Evolutionary conservation across 2,329 filamentous ascomycete species (phyloP).

Genomic region (Neonectria ditissima): DNA sequence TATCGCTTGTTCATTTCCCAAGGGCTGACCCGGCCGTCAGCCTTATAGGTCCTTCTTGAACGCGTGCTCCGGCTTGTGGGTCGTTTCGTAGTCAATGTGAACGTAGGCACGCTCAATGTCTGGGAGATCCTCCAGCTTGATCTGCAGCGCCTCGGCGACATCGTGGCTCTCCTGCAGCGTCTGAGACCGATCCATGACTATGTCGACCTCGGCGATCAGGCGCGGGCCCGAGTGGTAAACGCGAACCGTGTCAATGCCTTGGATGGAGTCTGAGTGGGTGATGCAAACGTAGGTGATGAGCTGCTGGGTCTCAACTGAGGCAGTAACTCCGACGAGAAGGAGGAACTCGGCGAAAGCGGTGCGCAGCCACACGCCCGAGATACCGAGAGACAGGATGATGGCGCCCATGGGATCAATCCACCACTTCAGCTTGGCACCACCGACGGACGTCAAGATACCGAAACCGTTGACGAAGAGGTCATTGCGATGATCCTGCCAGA

Average conservation of each 20-base stretch:
- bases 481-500: slow-evolving; percentile 98
- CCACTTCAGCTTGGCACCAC: slow-evolving; percentile 88
- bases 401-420: slow-evolving; percentile 96
- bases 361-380: slow-evolving; percentile 83
- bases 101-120: slow-evolving; percentile 95
- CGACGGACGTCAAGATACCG: slow-evolving; percentile 90
- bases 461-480: slow-evolving; percentile 97
- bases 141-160: slow-evolving; percentile 92
- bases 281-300: slow-evolving; percentile 93
- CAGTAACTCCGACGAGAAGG: slow-evolving; percentile 88
- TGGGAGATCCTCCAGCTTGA: slow-evolving; percentile 91
- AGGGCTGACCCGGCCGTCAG: slow-evolving; percentile 23
- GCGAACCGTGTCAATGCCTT: slow-evolving; percentile 92
- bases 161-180: slow-evolving; percentile 87
- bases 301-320: slow-evolving; percentile 86
- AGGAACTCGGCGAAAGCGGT: slow-evolving; percentile 93
- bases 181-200: slow-evolving; percentile 86
- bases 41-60: slow-evolving; percentile 70
- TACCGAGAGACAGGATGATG: slow-evolving; percentile 82
- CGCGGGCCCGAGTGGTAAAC: slow-evolving; percentile 91
- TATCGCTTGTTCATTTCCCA: slow-evolving; percentile 4
- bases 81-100: slow-evolving; percentile 97
- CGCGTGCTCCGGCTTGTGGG: slow-evolving; percentile 87
- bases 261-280: slow-evolving; percentile 86
- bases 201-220: slow-evolving; percentile 93